Conservation (phyloP, 371 early-diverging fungal species). For the Mucor racemosus region DNA sequence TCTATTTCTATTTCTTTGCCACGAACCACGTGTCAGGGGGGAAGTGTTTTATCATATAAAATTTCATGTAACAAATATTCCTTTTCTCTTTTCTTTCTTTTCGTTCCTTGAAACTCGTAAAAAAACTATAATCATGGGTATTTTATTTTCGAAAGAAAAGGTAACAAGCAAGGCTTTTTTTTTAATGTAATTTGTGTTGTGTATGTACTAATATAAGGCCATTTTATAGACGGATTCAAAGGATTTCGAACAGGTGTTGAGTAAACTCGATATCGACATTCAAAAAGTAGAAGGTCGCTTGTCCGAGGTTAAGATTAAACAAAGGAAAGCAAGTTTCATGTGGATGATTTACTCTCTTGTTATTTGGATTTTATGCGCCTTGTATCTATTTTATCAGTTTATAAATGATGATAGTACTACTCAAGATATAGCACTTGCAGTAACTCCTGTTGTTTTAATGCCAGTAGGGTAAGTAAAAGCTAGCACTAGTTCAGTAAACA, state of each 20-base stretch:
- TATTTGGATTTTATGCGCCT: conserved; percentile 67
- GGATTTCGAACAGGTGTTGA: conserved; percentile 83
- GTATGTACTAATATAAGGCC: not conserved
- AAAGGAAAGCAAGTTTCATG: conserved; percentile 65
- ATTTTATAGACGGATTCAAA: conserved; percentile 36
- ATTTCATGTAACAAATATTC: not conserved
- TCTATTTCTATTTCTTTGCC: not conserved
- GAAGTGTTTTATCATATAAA: not conserved
- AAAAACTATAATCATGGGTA: conserved; percentile 12
- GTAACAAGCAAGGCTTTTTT: conserved; percentile 3
- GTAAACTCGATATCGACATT: conserved; percentile 78
- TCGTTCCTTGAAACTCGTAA: not conserved
- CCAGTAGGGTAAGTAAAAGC: conserved; percentile 22
- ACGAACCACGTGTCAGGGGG: conserved; percentile 9
- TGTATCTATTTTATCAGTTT: conserved; percentile 41
- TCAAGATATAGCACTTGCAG: conserved; percentile 33
- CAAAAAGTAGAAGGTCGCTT: conserved; percentile 70
- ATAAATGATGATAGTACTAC: conserved; percentile 3
- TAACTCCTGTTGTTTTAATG: conserved; percentile 50
- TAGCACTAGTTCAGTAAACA: not conserved
- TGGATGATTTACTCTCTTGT: conserved; percentile 77
- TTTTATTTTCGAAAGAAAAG: conserved; percentile 26
- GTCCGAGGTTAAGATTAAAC: conserved; percentile 64
- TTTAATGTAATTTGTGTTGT: too few relatives aligned
- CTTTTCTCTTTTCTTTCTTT: conserved; percentile 12